Percentiles rank a stretch among this genome's conserved stretches.
Conservation (phyloP, 352 stramenopile genomes). For the Phytophthora capsici region DNA sequence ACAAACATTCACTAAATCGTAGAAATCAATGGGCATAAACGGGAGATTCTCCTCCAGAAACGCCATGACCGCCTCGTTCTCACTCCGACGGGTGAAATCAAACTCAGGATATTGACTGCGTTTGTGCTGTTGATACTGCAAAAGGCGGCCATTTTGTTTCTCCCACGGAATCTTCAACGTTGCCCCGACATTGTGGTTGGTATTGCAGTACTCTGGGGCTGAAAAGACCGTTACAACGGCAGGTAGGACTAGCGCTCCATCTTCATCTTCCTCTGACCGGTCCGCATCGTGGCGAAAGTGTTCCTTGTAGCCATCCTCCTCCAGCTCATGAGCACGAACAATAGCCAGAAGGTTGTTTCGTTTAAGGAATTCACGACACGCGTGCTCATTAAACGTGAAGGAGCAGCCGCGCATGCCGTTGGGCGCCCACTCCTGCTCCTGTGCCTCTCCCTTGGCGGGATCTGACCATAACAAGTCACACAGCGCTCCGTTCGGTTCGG, state of each 20-base stretch:
- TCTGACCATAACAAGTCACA: slow-evolving; percentile 99
- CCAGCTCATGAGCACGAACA: slow-evolving; percentile 81
- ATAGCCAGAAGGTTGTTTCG: slow-evolving; percentile 74
- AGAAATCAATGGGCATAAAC: slow-evolving; percentile 84
- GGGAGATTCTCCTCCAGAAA: slow-evolving; percentile 68
- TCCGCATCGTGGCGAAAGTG: slow-evolving; percentile 54
- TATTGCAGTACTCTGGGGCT: slow-evolving; percentile 86
- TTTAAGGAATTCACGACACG: slow-evolving; percentile 68
- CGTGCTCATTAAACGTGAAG: slow-evolving; percentile 80
- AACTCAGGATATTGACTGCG: slow-evolving; percentile 62
- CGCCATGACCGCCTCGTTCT: slow-evolving; percentile 56
- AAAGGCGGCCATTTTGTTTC: slow-evolving; percentile 35
- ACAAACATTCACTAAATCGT: slow-evolving; percentile 71
- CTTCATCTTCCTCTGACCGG: slow-evolving; percentile 18
- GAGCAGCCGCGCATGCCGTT: slow-evolving; percentile 81
- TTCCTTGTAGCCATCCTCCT: slow-evolving; percentile 79
- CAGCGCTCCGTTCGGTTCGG: slow-evolving; percentile 89
- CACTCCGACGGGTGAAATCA: slow-evolving; percentile 58
- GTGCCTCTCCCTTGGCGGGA: slow-evolving; percentile 90
- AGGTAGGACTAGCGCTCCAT: slow-evolving; percentile 38
- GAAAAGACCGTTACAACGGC: slow-evolving; percentile 86
- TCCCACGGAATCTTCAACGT: slow-evolving; percentile 75
- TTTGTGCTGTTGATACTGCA: slow-evolving; percentile 78
- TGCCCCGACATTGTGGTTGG: slow-evolving; percentile 81
- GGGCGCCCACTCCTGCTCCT: slow-evolving; percentile 59